These are phyloP conservation scores for Penicillium angulare DNA, from an alignment of 495 filamentous ascomycete genomes.

Conservation along the genomic window DNA sequence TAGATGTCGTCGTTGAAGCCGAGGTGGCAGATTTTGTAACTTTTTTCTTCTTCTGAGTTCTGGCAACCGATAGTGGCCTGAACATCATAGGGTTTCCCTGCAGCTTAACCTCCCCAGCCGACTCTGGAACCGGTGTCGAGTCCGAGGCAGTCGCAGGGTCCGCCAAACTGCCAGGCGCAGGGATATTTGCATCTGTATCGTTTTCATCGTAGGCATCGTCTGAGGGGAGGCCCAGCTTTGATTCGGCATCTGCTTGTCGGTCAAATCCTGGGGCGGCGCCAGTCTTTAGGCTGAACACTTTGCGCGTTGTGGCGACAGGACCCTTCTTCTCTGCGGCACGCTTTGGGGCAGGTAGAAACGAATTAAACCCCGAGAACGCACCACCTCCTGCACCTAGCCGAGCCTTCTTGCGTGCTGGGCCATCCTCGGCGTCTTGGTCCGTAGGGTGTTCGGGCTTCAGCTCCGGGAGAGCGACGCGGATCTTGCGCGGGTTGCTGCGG, in stretches of 20 bases:
- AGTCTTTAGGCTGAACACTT: conserved; percentile 70
- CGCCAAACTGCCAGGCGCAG: conserved; percentile 20
- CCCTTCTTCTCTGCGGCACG: conserved; percentile 41
- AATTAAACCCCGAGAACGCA: conserved; percentile 75
- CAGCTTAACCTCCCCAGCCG: conserved; percentile 59
- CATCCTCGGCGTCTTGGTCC: conserved; percentile 46
- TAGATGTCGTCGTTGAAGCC: conserved; percentile 12
- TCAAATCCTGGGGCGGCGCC: conserved; percentile 75
- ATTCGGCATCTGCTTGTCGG: conserved; percentile 52
- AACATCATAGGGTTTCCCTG: conserved; percentile 83
- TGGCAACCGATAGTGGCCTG: conserved; percentile 76
- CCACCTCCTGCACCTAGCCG: conserved; percentile 49
- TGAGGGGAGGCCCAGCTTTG: conserved; percentile 29
- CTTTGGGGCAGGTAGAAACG: conserved; percentile 86
- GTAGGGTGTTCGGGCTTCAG: conserved; percentile 42
- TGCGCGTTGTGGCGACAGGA: conserved; percentile 29
- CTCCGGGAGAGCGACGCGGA: conserved; percentile 69
- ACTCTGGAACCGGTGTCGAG: conserved; percentile 12
- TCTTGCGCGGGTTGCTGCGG: conserved; percentile 75
- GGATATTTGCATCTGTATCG: conserved; percentile 14
- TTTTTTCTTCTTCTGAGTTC: conserved; percentile 69
- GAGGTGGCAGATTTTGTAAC: conserved; percentile 12
- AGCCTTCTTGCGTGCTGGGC: conserved; percentile 69
- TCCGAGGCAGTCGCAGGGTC: conserved; percentile 3
- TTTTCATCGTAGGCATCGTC: background rate